Evolutionary conservation across 352 stramenopile species (phyloP).

Genomic region (Globisporangium splendens): DNA sequence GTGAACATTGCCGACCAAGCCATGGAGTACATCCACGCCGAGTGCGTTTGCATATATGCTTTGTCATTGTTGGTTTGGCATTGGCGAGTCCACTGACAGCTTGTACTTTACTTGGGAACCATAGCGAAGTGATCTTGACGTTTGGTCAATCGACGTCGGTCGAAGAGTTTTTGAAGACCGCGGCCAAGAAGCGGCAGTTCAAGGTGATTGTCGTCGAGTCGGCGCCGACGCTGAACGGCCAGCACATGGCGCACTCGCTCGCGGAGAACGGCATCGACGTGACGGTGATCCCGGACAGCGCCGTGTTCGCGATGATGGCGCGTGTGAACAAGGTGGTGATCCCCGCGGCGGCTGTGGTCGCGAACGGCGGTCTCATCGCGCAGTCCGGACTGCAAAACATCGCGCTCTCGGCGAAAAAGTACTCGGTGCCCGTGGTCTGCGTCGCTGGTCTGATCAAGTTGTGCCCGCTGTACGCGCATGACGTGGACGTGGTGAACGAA

Average conservation of each 20-base stretch:
- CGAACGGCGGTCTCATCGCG: conserved; percentile 96
- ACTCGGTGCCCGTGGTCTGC: conserved; percentile 96
- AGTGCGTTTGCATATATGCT: conserved; percentile 44
- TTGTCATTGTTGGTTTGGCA: not conserved
- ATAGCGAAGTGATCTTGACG: conserved; percentile 94
- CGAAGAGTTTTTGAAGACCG: conserved; percentile 87
- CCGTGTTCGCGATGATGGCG: conserved; percentile 97
- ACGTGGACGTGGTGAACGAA: conserved; percentile 95
- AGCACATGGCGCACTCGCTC: conserved; percentile 86
- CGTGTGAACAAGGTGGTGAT: conserved; percentile 98
- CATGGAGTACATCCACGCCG: conserved; percentile 95
- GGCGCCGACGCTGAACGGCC: conserved; percentile 90
- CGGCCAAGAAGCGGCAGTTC: conserved; percentile 92
- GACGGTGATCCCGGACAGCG: conserved; percentile 96
- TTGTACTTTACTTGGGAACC: not conserved
- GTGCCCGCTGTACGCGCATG: conserved; percentile 97
- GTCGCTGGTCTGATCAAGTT: conserved; percentile 97
- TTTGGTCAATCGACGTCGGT: conserved; percentile 92
- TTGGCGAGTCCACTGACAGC: not conserved
- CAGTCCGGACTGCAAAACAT: conserved; percentile 95
- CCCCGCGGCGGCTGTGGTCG: conserved; percentile 94
- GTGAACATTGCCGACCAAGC: conserved; percentile 96
- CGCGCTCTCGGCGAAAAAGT: conserved; percentile 94
- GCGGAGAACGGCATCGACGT: conserved; percentile 90
- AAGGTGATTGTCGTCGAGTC: conserved; percentile 95